Percentiles rank a stretch among this genome's conserved stretches.
phyloP scores from a whole-genome alignment of 2,329 filamentous ascomycete species.

The Fusarium sp. region DNA sequence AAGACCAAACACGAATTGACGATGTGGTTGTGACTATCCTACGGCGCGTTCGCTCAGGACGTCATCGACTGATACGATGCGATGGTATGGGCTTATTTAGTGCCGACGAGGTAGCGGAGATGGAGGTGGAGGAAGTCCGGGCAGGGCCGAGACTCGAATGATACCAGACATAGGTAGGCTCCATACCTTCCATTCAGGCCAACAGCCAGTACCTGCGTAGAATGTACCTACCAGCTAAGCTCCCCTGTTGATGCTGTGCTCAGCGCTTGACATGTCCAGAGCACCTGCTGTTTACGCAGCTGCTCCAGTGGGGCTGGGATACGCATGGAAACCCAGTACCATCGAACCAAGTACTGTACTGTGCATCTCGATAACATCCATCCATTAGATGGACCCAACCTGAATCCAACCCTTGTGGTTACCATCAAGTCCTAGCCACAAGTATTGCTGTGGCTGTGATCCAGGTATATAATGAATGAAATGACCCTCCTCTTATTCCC shows the following conservation, averaged over 20 bases:
- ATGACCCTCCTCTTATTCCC: conserved; percentile 14
- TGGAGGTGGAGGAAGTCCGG: conserved; percentile 38
- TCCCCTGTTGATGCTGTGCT: neutral
- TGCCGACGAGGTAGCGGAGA: conserved; percentile 31
- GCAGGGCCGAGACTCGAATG: conserved; percentile 33
- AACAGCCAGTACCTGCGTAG: conserved; percentile 1
- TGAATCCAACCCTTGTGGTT: neutral
- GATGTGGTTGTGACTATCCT: conserved; percentile 23
- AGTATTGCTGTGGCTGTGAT: conserved; percentile 8
- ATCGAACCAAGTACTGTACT: neutral
- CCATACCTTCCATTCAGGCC: neutral
- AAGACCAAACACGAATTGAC: conserved; percentile 6
- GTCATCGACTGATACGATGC: conserved; percentile 40
- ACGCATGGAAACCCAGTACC: neutral
- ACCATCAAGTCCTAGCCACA: neutral
- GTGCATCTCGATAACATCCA: neutral
- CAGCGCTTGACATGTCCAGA: neutral
- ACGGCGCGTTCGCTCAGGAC: conserved; percentile 38
- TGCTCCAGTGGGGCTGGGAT: neutral
- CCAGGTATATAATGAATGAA: conserved; percentile 7
- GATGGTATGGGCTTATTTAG: conserved; percentile 31
- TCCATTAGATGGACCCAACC: neutral
- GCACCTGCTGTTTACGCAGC: neutral
- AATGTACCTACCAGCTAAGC: neutral
- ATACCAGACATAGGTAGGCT: conserved; percentile 7